Evolutionary conservation across 768 basidiomycete species (phyloP), one percentile per base, ranked within the genome.

Genomic region (Boletus fagicola): DNA sequence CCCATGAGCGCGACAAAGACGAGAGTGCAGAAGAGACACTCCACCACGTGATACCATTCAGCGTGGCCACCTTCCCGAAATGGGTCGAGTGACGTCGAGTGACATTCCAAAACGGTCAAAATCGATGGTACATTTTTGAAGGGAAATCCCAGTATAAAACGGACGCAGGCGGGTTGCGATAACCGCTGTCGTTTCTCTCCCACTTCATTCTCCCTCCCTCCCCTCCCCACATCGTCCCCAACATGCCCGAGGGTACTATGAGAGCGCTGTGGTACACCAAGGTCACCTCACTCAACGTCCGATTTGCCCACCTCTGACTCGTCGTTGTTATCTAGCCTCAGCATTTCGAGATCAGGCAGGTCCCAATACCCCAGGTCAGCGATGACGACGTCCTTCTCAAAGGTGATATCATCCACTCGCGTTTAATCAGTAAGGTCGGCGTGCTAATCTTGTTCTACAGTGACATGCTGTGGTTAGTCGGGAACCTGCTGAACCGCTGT

Each of bases 361-460:
- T 90, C 9, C 84, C 86, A 5, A 82, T 90, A 54, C 89, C 89
- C 8, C 57, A 80, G 56, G 76, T 82, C 57, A 79, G 79, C 35
- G 85, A 87, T 59, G 81, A 88, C 52, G 90, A 92, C 28, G 81
- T 91, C 49, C 78, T 91, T 51, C 76, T 92, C 62, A 90, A 92
- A 79, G 87, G 87, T 84, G 49, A 53, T 65, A 24, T 31, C 4
- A 1, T 48, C 30, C 31, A 5, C 50, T 30, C n/a, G n/a, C n/a
- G n/a, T n/a, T n/a, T n/a, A n/a, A n/a, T n/a, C 33, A 44, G 28
- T 28, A 15, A 35, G 16, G 22, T 13, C 22, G 6, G 49, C 24
- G 26, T 22, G 33, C 61, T 67, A 7, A 66, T 28, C 26, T 16
- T 18, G 36, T 10, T 48, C 11, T 45, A 2, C 43, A 80, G 80